Conservation (phyloP, 352 stramenopile genomes). For the Peronosclerospora sorghi region DNA sequence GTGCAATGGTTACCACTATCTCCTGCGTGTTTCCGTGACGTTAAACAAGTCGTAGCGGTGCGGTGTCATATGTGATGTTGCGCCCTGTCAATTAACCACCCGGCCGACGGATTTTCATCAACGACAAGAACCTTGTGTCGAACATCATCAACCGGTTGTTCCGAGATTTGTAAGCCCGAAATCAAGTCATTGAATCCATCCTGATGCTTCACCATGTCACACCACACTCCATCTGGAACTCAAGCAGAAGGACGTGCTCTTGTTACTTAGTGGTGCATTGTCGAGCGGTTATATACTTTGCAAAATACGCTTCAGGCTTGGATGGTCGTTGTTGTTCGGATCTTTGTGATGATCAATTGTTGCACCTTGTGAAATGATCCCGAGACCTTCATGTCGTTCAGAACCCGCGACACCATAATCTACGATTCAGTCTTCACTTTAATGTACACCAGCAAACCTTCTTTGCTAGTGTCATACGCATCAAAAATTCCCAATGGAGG, state of each 20-base stretch:
- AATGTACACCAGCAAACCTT: background rate
- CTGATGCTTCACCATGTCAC: background rate
- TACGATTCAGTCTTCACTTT: background rate
- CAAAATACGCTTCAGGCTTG: background rate
- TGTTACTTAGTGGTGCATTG: background rate
- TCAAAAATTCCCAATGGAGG: background rate
- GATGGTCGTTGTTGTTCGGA: background rate
- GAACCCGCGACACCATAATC: background rate
- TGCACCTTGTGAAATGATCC: background rate
- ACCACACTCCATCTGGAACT: background rate
- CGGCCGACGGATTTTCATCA: background rate
- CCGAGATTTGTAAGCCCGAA: background rate
- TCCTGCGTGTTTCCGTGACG: background rate
- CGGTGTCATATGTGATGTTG: conserved; percentile 9
- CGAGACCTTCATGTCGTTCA: background rate
- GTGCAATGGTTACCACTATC: conserved; percentile 9
- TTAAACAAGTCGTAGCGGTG: conserved; percentile 1
- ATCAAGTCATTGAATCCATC: background rate
- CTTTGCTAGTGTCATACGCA: background rate
- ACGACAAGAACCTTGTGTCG: background rate
- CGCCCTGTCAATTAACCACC: conserved; percentile 11
- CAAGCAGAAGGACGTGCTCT: background rate
- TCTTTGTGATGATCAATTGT: background rate
- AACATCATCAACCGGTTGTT: background rate
- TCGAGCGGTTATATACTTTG: background rate